phyloP scores from a whole-genome alignment of 176 grass and related monocot species.

The Tillandsia fasciculata region DNA sequence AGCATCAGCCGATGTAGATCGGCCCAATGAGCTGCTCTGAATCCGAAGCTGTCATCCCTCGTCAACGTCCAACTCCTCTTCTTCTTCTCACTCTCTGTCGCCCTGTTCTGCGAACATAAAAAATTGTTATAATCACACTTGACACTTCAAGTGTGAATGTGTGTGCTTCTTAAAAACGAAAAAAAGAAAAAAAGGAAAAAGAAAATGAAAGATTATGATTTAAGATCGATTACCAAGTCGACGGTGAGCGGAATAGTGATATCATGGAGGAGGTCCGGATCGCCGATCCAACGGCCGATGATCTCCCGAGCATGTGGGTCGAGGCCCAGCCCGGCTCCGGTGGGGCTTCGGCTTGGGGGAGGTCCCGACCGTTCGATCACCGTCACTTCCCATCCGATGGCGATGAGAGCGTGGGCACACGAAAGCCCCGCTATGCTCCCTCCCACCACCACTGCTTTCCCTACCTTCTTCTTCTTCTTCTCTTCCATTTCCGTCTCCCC shows the following conservation, averaged over 20 bases:
- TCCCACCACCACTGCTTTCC: slow-evolving; percentile 48
- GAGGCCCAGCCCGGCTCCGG: slow-evolving; percentile 59
- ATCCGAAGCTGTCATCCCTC: slow-evolving; percentile 53
- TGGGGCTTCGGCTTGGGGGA: slow-evolving; percentile 37
- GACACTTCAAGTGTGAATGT: neutral
- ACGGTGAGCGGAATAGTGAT: slow-evolving; percentile 46
- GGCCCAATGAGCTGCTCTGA: slow-evolving; percentile 69
- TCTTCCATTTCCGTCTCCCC: neutral
- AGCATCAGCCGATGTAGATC: slow-evolving; percentile 59
- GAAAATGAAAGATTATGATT: neutral
- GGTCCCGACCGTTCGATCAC: slow-evolving; percentile 68
- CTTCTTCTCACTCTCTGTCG: slow-evolving; percentile 55
- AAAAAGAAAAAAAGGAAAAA: neutral
- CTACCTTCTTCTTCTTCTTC: slow-evolving; percentile 22
- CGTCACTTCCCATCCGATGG: slow-evolving; percentile 42
- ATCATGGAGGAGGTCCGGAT: slow-evolving; percentile 7
- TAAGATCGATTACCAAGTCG: slow-evolving; percentile 43
- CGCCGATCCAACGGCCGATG: slow-evolving; percentile 50
- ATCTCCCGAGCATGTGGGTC: slow-evolving; percentile 60
- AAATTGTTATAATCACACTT: neutral
- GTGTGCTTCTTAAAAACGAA: no score
- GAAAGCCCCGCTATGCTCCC: slow-evolving; percentile 71
- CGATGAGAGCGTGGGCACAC: slow-evolving; percentile 61
- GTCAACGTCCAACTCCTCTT: slow-evolving; percentile 55
- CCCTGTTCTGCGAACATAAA: slow-evolving; percentile 39